Percentiles rank a stretch among this genome's conserved stretches.
Conservation (phyloP, 1,284 basidiomycete genomes). For the Anthracocystis setariae region DNA sequence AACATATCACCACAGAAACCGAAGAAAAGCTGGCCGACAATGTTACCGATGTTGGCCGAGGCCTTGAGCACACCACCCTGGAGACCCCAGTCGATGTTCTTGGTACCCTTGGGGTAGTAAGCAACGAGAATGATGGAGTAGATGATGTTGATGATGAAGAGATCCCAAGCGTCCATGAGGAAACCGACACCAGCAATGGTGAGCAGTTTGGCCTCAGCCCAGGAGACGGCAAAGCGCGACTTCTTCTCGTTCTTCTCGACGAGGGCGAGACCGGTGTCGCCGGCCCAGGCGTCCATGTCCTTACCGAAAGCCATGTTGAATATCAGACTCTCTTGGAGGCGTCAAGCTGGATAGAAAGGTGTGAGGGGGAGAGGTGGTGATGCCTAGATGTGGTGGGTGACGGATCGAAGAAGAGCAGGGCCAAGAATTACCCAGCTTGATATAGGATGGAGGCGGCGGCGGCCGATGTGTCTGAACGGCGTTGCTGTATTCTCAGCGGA, state of each 20-base stretch:
- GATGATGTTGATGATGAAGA: constrained; percentile 66
- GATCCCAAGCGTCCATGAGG: constrained; percentile 64
- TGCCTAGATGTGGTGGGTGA: constrained; percentile 12
- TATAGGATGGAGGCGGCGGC: constrained; percentile 21
- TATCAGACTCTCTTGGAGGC: constrained; percentile 6
- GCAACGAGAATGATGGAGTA: constrained; percentile 61
- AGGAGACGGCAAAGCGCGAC: constrained; percentile 54
- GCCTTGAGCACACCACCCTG: constrained; percentile 65
- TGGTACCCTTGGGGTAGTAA: constrained; percentile 53
- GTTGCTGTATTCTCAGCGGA: not conserved
- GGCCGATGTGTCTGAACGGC: constrained; percentile 3
- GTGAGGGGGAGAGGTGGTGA: not conserved
- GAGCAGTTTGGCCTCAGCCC: constrained; percentile 63
- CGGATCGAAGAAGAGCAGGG: not conserved
- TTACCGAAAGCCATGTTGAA: constrained; percentile 59
- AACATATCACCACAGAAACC: constrained; percentile 65
- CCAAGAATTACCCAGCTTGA: constrained; percentile 8
- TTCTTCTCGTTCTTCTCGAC: constrained; percentile 54
- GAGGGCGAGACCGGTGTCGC: constrained; percentile 54
- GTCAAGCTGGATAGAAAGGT: constrained; percentile 3
- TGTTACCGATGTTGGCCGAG: constrained; percentile 64
- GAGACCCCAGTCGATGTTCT: constrained; percentile 64
- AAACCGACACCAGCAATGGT: constrained; percentile 64
- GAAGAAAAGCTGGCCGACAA: constrained; percentile 61
- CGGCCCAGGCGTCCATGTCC: constrained; percentile 61